Percentiles rank a stretch among this genome's conserved stretches.
These are phyloP conservation scores for Beta corolliflora DNA, from an alignment of 179 eudicot genomes.

Conservation along the genomic window DNA sequence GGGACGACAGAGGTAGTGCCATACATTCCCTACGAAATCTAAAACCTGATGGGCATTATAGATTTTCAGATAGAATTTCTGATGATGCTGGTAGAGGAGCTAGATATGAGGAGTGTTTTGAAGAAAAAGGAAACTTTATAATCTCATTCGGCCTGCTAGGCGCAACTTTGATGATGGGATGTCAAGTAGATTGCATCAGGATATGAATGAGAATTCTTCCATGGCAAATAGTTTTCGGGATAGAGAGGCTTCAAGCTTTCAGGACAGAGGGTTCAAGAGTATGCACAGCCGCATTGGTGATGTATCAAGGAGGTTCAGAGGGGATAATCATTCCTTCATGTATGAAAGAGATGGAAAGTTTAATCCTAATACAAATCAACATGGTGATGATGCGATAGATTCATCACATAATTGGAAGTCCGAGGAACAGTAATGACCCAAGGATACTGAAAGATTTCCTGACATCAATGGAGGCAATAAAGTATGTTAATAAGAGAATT, in stretches of 20 bases:
- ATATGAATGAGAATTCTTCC: constrained; percentile 26
- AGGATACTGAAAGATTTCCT: too few relatives aligned
- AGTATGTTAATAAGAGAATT: constrained; percentile 32
- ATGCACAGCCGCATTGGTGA: constrained; percentile 33
- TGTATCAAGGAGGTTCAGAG: constrained; percentile 34
- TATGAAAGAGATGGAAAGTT: constrained; percentile 33
- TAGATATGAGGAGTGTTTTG: constrained; percentile 35
- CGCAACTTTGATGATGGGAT: constrained; percentile 35
- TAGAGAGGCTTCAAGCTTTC: constrained; percentile 36
- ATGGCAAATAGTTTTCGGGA: constrained; percentile 15
- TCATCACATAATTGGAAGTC: constrained; percentile 27
- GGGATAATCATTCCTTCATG: constrained; percentile 24
- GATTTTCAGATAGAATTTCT: constrained; percentile 25
- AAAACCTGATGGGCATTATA: constrained; percentile 32
- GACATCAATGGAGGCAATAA: constrained; percentile 31
- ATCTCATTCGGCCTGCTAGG: constrained; percentile 26
- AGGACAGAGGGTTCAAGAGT: constrained; percentile 34
- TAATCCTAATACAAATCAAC: constrained; percentile 24
- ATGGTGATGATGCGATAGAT: constrained; percentile 31
- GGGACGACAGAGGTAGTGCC: constrained; percentile 30
- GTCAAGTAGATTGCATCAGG: constrained; percentile 31
- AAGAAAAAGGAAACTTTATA: constrained; percentile 35
- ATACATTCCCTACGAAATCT: constrained; percentile 25
- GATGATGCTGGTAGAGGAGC: constrained; percentile 29
- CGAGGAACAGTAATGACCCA: constrained; percentile 35